These are phyloP conservation scores for Aspergillus persii DNA, from an alignment of 2,329 filamentous ascomycete species.

Conservation along the genomic window DNA sequence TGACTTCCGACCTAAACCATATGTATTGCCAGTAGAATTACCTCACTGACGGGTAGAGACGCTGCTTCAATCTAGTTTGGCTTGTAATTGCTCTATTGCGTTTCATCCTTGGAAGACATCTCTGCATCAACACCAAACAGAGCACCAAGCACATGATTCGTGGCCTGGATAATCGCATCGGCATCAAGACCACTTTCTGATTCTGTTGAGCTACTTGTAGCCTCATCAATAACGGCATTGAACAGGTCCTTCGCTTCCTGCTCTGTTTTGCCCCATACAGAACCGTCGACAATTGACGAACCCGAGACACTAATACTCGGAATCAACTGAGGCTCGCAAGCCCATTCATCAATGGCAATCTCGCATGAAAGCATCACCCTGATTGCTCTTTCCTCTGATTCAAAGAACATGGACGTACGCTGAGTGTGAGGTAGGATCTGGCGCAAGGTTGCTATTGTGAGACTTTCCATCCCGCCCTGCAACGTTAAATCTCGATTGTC, in stretches of 20 bases:
- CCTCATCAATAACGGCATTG: conserved; percentile 30
- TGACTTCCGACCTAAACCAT: neutral
- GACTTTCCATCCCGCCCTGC: conserved; percentile 10
- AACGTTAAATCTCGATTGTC: conserved; percentile 1
- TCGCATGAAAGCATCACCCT: conserved; percentile 35
- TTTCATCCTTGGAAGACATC: neutral
- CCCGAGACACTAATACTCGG: conserved; percentile 36
- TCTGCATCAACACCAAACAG: conserved; percentile 26
- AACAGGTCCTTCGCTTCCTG: conserved; percentile 41
- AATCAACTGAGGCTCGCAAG: conserved; percentile 38
- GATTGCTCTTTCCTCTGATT: conserved; percentile 12
- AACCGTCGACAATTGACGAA: conserved; percentile 8
- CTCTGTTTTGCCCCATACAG: conserved; percentile 30
- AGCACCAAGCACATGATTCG: conserved; percentile 33
- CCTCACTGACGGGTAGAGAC: neutral
- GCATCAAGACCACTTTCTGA: conserved; percentile 19
- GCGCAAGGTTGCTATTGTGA: conserved; percentile 25
- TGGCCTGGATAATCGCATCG: conserved; percentile 34
- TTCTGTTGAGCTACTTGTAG: conserved; percentile 3
- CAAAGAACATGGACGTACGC: conserved; percentile 35
- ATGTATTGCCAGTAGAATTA: neutral
- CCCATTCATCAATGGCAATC: conserved; percentile 39
- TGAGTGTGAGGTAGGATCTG: conserved; percentile 36
- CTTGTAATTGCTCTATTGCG: neutral
- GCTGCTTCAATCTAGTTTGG: no score